phyloP scores from a whole-genome alignment of 106 monocot genomes.

The Dendrobium chrysotoxum region DNA sequence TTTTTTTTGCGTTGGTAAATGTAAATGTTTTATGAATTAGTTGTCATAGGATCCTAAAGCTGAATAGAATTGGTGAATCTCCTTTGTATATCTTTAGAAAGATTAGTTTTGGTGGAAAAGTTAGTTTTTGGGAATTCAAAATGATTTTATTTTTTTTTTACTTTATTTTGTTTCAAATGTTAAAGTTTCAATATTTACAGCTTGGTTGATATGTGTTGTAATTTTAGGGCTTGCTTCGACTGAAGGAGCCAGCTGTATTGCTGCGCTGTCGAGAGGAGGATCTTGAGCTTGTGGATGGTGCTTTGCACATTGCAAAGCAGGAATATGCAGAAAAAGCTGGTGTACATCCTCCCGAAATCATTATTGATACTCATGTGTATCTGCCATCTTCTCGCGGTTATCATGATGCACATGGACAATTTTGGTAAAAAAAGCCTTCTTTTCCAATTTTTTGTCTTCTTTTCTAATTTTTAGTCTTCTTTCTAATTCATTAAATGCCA shows the following conservation, averaged over 20 bases:
- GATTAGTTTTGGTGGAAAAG: background rate
- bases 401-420: conserved; percentile 44
- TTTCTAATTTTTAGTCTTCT: background rate
- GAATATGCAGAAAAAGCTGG: conserved; percentile 73
- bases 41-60: background rate
- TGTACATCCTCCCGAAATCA: conserved; percentile 57
- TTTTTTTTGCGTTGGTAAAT: background rate
- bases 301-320: conserved; percentile 51
- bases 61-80: background rate
- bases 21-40: background rate
- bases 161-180: background rate
- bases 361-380: conserved; percentile 47
- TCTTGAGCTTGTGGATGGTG: conserved; percentile 39
- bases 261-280: conserved; percentile 75
- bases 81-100: background rate
- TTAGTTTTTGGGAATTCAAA: background rate
- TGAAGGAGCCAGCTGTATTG: conserved; percentile 87
- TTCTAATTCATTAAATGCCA: background rate
- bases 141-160: background rate
- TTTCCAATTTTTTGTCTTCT: too few relatives aligned
- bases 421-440: conserved; percentile 40
- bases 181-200: background rate
- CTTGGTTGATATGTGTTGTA: background rate
- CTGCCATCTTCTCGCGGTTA: conserved; percentile 60
- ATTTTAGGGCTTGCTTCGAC: conserved; percentile 67